phyloP scores from a whole-genome alignment of 768 basidiomycete species.

The Cystobasidium onofrii region DNA sequence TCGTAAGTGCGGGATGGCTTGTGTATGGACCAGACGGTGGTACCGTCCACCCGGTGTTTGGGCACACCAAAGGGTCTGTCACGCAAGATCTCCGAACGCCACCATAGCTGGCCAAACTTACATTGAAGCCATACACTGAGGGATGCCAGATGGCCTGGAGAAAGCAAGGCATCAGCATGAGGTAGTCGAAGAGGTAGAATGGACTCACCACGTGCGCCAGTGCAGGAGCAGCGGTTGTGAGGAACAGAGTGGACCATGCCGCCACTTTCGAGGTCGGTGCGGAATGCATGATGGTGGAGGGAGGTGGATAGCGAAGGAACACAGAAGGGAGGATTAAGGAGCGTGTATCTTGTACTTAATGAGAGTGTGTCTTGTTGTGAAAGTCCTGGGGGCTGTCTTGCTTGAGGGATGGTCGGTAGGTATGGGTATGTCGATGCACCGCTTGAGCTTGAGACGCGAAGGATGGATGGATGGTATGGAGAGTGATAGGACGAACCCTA shows the following conservation, averaged over 20 bases:
- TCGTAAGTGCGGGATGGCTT: too few species aligned
- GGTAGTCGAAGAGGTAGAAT: not conserved
- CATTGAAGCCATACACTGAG: slow-evolving; percentile 28
- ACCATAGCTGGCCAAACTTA: not conserved
- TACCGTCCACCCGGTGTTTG: not conserved
- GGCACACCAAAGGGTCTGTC: not conserved
- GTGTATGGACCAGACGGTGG: too few species aligned
- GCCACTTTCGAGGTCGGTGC: slow-evolving; percentile 14
- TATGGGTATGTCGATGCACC: not conserved
- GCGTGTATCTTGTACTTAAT: not conserved
- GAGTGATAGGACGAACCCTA: not conserved
- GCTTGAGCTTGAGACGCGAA: not conserved
- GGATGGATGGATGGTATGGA: not conserved
- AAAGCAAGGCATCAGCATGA: slow-evolving; percentile 1
- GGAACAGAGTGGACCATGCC: not conserved
- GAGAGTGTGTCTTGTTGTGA: not conserved
- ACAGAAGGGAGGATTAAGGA: not conserved
- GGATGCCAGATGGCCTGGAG: slow-evolving; percentile 25
- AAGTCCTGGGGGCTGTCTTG: too few species aligned
- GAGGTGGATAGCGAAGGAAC: not conserved
- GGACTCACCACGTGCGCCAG: slow-evolving; percentile 9
- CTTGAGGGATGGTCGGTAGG: not conserved
- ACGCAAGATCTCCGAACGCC: not conserved
- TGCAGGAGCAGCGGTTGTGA: not conserved
- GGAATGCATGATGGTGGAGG: not conserved